Conservation (phyloP, 768 basidiomycete genomes). For the Phaeolepiota aurea region DNA sequence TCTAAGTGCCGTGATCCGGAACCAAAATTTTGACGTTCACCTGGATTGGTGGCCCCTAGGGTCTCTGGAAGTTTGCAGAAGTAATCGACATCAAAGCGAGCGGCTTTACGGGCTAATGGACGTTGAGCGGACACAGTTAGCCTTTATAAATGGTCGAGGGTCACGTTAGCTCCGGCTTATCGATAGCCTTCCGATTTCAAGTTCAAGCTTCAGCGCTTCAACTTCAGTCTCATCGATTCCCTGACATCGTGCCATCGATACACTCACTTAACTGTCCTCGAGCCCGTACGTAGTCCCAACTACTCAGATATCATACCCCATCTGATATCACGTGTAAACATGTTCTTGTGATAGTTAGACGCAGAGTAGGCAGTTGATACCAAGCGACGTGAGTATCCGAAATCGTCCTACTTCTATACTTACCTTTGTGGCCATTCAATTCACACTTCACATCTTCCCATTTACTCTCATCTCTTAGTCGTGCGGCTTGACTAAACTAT, state of each 20-base stretch:
- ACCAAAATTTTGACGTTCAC: not conserved
- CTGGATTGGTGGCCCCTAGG: not conserved
- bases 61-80: not conserved
- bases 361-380: conserved; percentile 3
- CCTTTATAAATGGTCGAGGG: not conserved
- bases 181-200: no score
- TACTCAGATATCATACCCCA: no score
- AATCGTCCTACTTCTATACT: no score
- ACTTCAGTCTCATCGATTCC: no score
- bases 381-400: not conserved
- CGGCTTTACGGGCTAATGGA: not conserved
- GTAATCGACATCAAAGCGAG: conserved; percentile 1
- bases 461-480: no score
- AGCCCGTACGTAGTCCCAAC: no score
- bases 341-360: conserved; percentile 1
- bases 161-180: not conserved
- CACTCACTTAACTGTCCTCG: no score
- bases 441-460: no score
- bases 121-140: conserved; percentile 1
- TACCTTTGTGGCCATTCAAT: no score
- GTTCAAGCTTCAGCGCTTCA: no score
- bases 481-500: conserved; percentile 23
- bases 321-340: conserved; percentile 6
- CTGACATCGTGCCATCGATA: no score
- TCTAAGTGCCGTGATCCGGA: not conserved